phyloP scores from a whole-genome alignment of 352 stramenopile genomes.

The Phytophthora europaea region DNA sequence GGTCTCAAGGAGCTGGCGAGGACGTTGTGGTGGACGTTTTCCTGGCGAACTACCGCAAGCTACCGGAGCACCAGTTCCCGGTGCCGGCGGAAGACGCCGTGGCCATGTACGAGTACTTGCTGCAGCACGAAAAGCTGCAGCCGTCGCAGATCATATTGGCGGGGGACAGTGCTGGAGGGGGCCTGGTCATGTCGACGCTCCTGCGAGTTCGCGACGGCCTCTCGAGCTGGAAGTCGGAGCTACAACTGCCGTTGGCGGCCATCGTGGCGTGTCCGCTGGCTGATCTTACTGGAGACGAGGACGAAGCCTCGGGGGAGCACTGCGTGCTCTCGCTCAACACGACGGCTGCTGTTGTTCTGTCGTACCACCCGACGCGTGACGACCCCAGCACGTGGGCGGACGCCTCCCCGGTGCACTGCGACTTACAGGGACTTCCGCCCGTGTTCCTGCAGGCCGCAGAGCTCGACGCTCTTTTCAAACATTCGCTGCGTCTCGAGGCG shows the following conservation, averaged over 20 bases:
- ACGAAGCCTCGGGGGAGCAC: slow-evolving; percentile 22
- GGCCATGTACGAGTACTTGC: slow-evolving; percentile 53
- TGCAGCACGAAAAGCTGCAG: slow-evolving; percentile 41
- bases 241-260: slow-evolving; percentile 37
- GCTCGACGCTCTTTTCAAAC: slow-evolving; percentile 44
- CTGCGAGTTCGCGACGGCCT: slow-evolving; percentile 39
- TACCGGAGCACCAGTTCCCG: slow-evolving; percentile 45
- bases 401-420: slow-evolving; percentile 45
- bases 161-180: slow-evolving; percentile 51
- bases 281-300: slow-evolving; percentile 44
- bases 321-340: slow-evolving; percentile 43
- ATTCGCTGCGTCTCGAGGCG: slow-evolving; percentile 34
- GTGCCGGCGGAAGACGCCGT: slow-evolving; percentile 44
- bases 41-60: slow-evolving; percentile 57
- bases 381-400: slow-evolving; percentile 43
- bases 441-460: slow-evolving; percentile 43
- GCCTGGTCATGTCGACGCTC: slow-evolving; percentile 50
- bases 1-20: neutral
- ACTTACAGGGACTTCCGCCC: slow-evolving; percentile 43
- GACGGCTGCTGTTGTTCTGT: slow-evolving; percentile 7
- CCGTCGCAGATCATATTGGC: slow-evolving; percentile 48
- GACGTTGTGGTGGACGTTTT: slow-evolving; percentile 42
- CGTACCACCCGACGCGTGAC: slow-evolving; percentile 32
- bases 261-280: slow-evolving; percentile 52
- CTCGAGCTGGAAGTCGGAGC: slow-evolving; percentile 30